These are phyloP conservation scores for Penicillium taxi DNA, from an alignment of 495 filamentous ascomycete genomes.

Conservation along the genomic window DNA sequence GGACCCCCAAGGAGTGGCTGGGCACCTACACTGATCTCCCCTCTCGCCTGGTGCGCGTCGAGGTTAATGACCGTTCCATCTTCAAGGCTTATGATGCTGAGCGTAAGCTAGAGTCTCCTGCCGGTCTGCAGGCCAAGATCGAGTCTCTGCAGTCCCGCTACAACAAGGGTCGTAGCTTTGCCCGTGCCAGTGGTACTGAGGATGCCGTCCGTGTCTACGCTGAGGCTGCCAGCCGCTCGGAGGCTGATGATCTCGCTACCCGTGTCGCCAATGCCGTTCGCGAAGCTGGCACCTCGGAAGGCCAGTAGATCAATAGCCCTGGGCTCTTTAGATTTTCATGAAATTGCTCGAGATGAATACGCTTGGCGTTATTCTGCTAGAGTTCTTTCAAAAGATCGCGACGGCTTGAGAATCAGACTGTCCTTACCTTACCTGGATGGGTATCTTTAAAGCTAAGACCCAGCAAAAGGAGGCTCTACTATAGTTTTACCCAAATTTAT, in stretches of 20 bases:
- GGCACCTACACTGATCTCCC: conserved; percentile 91
- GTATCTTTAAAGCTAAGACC: no score
- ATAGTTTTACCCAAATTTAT: no score
- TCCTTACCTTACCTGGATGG: no score
- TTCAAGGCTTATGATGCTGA: conserved; percentile 91
- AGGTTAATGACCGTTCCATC: conserved; percentile 75
- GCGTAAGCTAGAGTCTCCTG: conserved; percentile 71
- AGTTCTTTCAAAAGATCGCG: no score
- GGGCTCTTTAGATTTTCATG: not conserved
- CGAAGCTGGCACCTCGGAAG: conserved; percentile 29
- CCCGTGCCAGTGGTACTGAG: conserved; percentile 87
- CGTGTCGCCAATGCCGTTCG: conserved; percentile 68
- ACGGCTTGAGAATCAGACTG: no score
- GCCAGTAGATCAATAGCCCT: conserved; percentile 3
- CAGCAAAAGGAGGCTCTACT: no score
- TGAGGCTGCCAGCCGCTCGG: conserved; percentile 79
- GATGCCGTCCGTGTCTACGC: conserved; percentile 95
- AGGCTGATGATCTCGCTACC: conserved; percentile 79
- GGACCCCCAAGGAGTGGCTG: conserved; percentile 86
- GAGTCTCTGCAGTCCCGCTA: conserved; percentile 83
- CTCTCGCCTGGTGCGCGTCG: conserved; percentile 86
- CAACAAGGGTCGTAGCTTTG: conserved; percentile 83
- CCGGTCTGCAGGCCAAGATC: conserved; percentile 72
- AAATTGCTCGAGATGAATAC: no score
- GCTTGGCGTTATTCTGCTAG: no score